Percentiles rank a stretch among this genome's conserved stretches.
Evolutionary conservation across 2,329 filamentous ascomycete genomes (phyloP).

Genomic region (Alternaria brassicae): DNA sequence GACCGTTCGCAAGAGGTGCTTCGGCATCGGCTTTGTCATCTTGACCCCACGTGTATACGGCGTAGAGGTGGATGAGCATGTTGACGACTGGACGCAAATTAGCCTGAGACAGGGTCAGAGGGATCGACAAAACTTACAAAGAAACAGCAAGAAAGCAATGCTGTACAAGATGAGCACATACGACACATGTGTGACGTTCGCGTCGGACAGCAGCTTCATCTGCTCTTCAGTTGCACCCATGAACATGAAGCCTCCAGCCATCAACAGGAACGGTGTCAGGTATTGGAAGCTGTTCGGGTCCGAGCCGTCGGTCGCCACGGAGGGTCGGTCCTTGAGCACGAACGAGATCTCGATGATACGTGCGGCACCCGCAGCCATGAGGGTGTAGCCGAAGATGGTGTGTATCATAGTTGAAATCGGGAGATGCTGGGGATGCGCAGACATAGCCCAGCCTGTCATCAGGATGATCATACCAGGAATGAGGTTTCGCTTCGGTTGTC

Average conservation of each 20-base stretch:
- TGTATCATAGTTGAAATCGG: constrained; percentile 89
- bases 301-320: constrained; percentile 70
- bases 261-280: constrained; percentile 76
- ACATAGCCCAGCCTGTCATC: constrained; percentile 96
- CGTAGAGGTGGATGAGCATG: constrained; percentile 84
- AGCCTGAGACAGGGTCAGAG: constrained; percentile 3
- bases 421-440: constrained; percentile 83
- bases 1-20: constrained; percentile 40
- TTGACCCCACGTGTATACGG: constrained; percentile 63
- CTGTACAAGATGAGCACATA: constrained; percentile 94
- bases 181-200: constrained; percentile 83
- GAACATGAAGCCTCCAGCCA: constrained; percentile 92
- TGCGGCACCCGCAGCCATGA: constrained; percentile 86
- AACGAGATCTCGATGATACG: constrained; percentile 93
- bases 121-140: constrained; percentile 63
- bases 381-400: constrained; percentile 87
- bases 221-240: constrained; percentile 98
- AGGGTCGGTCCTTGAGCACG: constrained; percentile 75
- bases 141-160: constrained; percentile 86
- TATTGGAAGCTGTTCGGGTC: constrained; percentile 78
- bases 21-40: constrained; percentile 48
- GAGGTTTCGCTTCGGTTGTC: constrained; percentile 88
- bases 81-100: constrained; percentile 67
- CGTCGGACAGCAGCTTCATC: constrained; percentile 77
- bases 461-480: constrained; percentile 90